Conservation (phyloP, 306 rosid species). For the Glycine tomentella region DNA sequence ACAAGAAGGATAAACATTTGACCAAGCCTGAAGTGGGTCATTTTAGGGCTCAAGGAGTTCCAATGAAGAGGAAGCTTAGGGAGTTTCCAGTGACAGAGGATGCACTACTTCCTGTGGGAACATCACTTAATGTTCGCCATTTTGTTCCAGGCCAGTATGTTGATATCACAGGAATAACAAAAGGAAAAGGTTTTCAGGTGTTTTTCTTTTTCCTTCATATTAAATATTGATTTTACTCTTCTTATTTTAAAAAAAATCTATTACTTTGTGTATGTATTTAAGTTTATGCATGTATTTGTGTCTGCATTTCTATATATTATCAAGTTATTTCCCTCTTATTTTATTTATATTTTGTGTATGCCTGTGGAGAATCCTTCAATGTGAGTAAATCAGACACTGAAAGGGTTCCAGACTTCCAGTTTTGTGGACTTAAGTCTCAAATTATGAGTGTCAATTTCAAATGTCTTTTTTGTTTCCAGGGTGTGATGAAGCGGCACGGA, state of each 20-base stretch:
- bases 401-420: neutral
- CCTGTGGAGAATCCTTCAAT: neutral
- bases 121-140: constrained; percentile 83
- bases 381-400: neutral
- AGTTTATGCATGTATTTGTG: constrained; percentile 26
- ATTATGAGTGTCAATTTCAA: constrained; percentile 17
- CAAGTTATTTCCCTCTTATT: neutral
- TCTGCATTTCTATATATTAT: constrained; percentile 20
- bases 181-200: constrained; percentile 99
- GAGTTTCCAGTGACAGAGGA: constrained; percentile 97
- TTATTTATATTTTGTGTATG: constrained; percentile 10
- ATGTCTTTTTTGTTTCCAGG: constrained; percentile 58
- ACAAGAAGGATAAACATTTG: constrained; percentile 93
- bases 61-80: constrained; percentile 81
- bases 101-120: constrained; percentile 96
- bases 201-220: constrained; percentile 22
- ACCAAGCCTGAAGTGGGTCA: constrained; percentile 96
- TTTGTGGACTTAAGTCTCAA: constrained; percentile 1
- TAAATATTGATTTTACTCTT: constrained; percentile 2
- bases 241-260: neutral
- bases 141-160: constrained; percentile 97
- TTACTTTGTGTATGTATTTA: neutral
- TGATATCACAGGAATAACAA: constrained; percentile 83
- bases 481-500: constrained; percentile 67
- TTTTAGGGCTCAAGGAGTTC: constrained; percentile 98